Evolutionary conservation across 129 eudicot genomes (phyloP).

Genomic region (Oenanthe sinensis): DNA sequence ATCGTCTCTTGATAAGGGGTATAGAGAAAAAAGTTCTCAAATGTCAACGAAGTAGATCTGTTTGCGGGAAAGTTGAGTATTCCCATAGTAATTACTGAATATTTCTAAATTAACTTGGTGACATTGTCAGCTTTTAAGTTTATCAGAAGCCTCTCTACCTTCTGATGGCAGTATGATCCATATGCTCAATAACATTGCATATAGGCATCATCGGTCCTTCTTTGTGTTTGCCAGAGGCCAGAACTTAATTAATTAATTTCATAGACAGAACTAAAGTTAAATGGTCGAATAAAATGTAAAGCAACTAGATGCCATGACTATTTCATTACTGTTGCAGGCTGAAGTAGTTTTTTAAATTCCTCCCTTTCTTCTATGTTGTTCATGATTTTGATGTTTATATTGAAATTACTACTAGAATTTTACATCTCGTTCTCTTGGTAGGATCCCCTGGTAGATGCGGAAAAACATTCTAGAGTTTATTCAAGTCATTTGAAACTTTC

Average conservation of each 20-base stretch:
- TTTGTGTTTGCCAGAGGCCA: not conserved
- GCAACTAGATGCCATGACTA: not conserved
- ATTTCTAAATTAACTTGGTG: not conserved
- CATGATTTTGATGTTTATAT: conserved; percentile 1
- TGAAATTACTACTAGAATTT: conserved; percentile 6
- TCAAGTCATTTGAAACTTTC: too few relatives aligned
- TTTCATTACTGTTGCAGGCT: not conserved
- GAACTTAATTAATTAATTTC: not conserved
- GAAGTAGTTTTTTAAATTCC: not conserved
- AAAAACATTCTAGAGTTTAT: not conserved
- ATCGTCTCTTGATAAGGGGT: not conserved
- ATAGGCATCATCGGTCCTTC: not conserved
- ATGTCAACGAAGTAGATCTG: conserved; percentile 9
- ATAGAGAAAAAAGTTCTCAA: conserved; percentile 10
- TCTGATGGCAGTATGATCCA: conserved; percentile 3
- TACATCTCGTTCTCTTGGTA: conserved; percentile 16
- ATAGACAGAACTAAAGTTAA: too few relatives aligned
- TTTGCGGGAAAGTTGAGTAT: not conserved
- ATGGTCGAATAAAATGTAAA: too few relatives aligned
- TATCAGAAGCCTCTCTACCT: not conserved
- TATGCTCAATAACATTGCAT: not conserved
- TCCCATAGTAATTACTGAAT: not conserved
- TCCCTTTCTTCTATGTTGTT: conserved; percentile 2
- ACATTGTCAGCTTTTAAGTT: conserved; percentile 13
- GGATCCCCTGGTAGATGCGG: conserved; percentile 28